Base-by-base conservation (phyloP, 257 asterid species). In the Nicotiana otophora region DNA sequence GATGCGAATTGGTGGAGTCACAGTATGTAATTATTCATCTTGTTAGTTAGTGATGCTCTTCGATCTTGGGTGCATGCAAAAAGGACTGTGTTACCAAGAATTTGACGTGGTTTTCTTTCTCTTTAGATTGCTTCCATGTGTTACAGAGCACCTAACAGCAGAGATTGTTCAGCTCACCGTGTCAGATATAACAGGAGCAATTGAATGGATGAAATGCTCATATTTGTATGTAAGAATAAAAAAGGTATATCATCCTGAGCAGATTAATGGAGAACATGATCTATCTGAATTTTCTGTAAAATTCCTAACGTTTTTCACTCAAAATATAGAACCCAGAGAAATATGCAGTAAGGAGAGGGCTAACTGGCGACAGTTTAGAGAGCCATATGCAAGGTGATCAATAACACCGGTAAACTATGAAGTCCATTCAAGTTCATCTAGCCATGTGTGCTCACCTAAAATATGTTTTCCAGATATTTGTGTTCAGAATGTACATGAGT, bases 1-100 rank as follows among this genome's bases (percentile, higher is more conserved):
- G n/a, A n/a, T n/a, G n/a, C n/a, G n/a, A n/a, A n/a, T n/a, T n/a
- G 94, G 99, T 96, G 91, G 99, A 96, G 84, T 96, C 99, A 75
- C 99, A 94, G 99, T 96, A 96, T 82, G 99, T 86, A 67, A 54
- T 60, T 75, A 83, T 81, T 85, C 78, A 81, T 83, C 82, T 87
- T 87, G 79, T 23, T 48, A 23, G 60, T 72, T 75, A 75, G 46
- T 75, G 80, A 28, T 75, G 80, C 63, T 75, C 16, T 75, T 12
- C 1, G 46, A 51, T 51, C 5, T 51, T 74, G 16, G 80, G 39
- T 74, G 39, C 79, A 48, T 48, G 39, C 42, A 26, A 26, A 72
- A 72, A 5, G 65, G 31, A 75, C 60, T 61, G 58, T 81, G 64
- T 23, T 67, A 82, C 78, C 66, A 63, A 26, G 81, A 69, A 58